Conservation (phyloP, 1,139 yeast species). For the Kluyveromyces marxianus region DNA sequence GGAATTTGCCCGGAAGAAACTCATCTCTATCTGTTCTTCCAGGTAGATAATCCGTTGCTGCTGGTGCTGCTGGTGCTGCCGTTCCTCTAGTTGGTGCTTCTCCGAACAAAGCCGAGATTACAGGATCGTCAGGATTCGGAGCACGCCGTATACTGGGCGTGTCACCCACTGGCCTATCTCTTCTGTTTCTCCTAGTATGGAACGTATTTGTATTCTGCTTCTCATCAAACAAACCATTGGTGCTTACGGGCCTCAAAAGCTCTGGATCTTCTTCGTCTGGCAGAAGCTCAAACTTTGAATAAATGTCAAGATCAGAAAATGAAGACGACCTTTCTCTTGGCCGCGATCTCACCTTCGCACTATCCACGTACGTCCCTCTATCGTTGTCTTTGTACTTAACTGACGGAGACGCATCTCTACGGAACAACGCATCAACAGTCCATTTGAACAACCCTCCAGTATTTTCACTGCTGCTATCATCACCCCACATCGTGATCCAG, state of each 20-base stretch:
- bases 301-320: conserved; percentile 19
- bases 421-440: conserved; percentile 29
- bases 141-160: conserved; percentile 6
- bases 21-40: background rate
- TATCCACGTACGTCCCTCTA: conserved; percentile 16
- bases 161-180: background rate
- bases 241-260: conserved; percentile 8
- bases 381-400: conserved; percentile 21
- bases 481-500: background rate
- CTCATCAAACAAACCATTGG: background rate
- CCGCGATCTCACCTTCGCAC: conserved; percentile 6
- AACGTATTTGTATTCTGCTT: conserved; percentile 22
- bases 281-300: conserved; percentile 22
- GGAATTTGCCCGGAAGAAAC: conserved; percentile 19
- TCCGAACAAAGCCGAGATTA: conserved; percentile 17
- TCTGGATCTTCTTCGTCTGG: conserved; percentile 13
- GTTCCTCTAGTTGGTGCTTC: background rate
- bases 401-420: conserved; percentile 22
- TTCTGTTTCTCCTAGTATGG: conserved; percentile 8
- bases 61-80: no score
- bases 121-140: conserved; percentile 16
- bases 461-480: conserved; percentile 10
- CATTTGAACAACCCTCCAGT: conserved; percentile 24
- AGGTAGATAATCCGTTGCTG: background rate
- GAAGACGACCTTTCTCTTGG: conserved; percentile 12